A percentile compares a stretch with the other conserved stretches of the same genome.
Evolutionary conservation across 106 monocot species (phyloP).

Genomic region (Phalaenopsis aphrodite): DNA sequence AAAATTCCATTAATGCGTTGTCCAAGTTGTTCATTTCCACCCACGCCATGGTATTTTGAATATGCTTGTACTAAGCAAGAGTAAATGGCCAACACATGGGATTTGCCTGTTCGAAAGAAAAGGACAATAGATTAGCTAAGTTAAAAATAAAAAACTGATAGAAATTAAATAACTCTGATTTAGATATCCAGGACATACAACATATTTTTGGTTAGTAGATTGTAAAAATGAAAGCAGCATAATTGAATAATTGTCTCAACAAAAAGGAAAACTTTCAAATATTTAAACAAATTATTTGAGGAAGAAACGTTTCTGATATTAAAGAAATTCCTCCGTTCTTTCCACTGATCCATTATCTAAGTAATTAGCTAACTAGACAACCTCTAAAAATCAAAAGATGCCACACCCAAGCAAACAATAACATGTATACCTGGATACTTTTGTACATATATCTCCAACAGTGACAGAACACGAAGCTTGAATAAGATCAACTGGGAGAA

Average conservation of each 20-base stretch:
- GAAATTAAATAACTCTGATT: too few species aligned
- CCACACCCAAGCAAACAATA: too few species aligned
- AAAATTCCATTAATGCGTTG: constrained; percentile 75
- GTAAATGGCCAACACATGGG: constrained; percentile 57
- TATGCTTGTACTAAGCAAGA: constrained; percentile 55
- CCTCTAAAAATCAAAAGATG: background rate
- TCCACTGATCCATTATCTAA: too few species aligned
- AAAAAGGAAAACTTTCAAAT: background rate
- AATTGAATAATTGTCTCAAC: background rate
- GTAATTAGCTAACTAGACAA: background rate
- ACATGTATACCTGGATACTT: constrained; percentile 58
- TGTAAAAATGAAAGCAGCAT: background rate
- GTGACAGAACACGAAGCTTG: constrained; percentile 82
- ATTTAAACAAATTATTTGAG: background rate
- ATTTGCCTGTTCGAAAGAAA: constrained; percentile 47
- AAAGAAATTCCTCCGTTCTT: too few species aligned
- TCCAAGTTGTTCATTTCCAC: constrained; percentile 53
- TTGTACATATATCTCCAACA: constrained; percentile 80
- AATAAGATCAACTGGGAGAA: constrained; percentile 66
- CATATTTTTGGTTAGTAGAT: too few species aligned
- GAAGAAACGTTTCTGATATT: too few species aligned
- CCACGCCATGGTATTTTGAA: constrained; percentile 51
- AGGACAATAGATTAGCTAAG: background rate
- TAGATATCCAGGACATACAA: too few species aligned
- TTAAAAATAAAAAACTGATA: too few species aligned